Percentiles rank a stretch among this genome's conserved stretches.
These are phyloP conservation scores for Pythium aquatile DNA, from an alignment of 352 stramenopile genomes.

Conservation along the genomic window DNA sequence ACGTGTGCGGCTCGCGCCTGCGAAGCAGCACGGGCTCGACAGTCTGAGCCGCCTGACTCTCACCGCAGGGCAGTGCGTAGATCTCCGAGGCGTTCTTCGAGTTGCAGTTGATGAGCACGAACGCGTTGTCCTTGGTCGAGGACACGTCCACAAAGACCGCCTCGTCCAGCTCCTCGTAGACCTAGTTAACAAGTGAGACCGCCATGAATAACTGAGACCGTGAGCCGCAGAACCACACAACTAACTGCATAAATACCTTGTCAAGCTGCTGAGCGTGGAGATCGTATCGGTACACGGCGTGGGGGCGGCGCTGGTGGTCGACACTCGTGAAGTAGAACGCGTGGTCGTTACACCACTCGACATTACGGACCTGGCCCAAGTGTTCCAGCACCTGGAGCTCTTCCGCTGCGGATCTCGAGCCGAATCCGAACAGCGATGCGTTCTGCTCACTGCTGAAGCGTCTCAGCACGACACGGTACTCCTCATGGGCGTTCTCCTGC, in stretches of 20 bases:
- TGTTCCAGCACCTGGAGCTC: slow-evolving; percentile 35
- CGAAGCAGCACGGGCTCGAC: slow-evolving; percentile 38
- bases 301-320: slow-evolving; percentile 60
- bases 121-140: slow-evolving; percentile 76
- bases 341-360: slow-evolving; percentile 55
- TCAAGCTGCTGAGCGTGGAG: slow-evolving; percentile 40
- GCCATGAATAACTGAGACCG: not conserved
- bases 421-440: too few species aligned
- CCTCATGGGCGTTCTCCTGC: slow-evolving; percentile 68
- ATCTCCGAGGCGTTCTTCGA: slow-evolving; percentile 88
- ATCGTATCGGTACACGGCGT: slow-evolving; percentile 65
- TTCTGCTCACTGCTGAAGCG: not conserved
- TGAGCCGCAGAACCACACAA: not conserved
- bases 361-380: slow-evolving; percentile 56
- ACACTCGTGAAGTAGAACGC: slow-evolving; percentile 80
- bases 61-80: slow-evolving; percentile 32
- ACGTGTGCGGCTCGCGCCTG: slow-evolving; percentile 45
- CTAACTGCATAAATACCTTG: slow-evolving; percentile 33
- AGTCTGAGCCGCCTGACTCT: not conserved
- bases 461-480: slow-evolving; percentile 46
- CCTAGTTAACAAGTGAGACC: slow-evolving; percentile 26
- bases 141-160: slow-evolving; percentile 85
- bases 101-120: slow-evolving; percentile 88
- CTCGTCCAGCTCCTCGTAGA: slow-evolving; percentile 76
- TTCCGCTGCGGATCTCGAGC: slow-evolving; percentile 7